phyloP scores from a whole-genome alignment of 2,329 filamentous ascomycete genomes.

The Arthroderma uncinatum region DNA sequence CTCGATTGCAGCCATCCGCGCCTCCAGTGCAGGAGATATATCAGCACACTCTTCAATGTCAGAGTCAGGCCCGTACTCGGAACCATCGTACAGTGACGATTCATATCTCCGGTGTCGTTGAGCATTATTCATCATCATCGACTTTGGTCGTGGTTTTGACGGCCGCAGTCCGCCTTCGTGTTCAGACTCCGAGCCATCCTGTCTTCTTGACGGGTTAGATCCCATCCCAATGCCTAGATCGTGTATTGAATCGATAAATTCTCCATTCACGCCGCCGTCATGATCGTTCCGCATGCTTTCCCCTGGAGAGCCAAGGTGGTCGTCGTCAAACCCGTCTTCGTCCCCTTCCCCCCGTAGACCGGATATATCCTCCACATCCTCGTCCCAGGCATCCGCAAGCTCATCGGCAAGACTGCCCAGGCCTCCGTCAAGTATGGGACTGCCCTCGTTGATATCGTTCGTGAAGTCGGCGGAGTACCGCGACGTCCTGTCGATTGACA shows the following conservation, averaged over 20 bases:
- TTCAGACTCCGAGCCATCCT: constrained; percentile 10
- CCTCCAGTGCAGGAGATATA: constrained; percentile 45
- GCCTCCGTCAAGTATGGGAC: constrained; percentile 27
- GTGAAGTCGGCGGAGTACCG: constrained; percentile 33
- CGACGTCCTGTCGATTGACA: constrained; percentile 26
- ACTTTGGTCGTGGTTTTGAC: constrained; percentile 18
- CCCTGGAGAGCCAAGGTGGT: constrained; percentile 18
- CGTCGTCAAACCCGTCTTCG: constrained; percentile 10
- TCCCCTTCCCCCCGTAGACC: constrained; percentile 25
- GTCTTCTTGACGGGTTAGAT: not conserved
- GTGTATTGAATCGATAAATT: constrained; percentile 16
- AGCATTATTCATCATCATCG: constrained; percentile 23
- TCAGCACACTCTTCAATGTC: constrained; percentile 43
- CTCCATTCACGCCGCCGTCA: constrained; percentile 12
- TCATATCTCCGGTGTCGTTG: constrained; percentile 30
- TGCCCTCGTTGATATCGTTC: constrained; percentile 9
- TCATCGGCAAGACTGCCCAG: constrained; percentile 54
- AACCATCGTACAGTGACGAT: constrained; percentile 45
- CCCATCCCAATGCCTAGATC: constrained; percentile 18
- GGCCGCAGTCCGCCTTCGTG: constrained; percentile 4
- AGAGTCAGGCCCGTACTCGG: constrained; percentile 47
- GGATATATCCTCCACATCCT: constrained; percentile 35
- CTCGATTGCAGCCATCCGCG: constrained; percentile 46
- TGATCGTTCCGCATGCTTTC: constrained; percentile 11
- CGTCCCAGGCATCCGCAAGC: constrained; percentile 48